Percentiles rank a stretch among this genome's conserved stretches.
phyloP scores from a whole-genome alignment of 2,329 filamentous ascomycete genomes.

The Simplicillium sp. region DNA sequence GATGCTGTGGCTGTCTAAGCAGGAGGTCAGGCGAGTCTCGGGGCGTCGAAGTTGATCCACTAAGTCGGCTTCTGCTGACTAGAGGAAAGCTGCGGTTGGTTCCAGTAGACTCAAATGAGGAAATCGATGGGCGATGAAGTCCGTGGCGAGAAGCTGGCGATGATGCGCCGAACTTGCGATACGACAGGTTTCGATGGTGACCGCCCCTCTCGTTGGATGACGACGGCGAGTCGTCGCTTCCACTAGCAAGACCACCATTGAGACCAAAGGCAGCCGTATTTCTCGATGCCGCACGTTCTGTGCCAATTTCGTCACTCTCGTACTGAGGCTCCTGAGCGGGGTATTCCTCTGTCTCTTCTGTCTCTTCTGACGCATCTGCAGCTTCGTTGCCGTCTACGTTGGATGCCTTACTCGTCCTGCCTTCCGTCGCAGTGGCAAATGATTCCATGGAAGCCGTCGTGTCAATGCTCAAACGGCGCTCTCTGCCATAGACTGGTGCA shows the following conservation, averaged over 20 bases:
- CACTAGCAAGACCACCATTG: not conserved
- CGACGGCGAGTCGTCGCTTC: slow-evolving; percentile 11
- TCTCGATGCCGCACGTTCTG: no score
- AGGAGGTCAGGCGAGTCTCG: slow-evolving; percentile 39
- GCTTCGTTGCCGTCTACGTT: slow-evolving; percentile 11
- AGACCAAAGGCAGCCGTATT: no score
- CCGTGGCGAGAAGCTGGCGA: slow-evolving; percentile 8
- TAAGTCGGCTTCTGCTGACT: slow-evolving; percentile 39
- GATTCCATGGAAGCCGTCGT: slow-evolving; percentile 43
- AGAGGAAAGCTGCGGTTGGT: slow-evolving; percentile 55
- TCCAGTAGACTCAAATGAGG: slow-evolving; percentile 47
- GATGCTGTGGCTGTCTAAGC: slow-evolving; percentile 15
- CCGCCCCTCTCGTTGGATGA: slow-evolving; percentile 5
- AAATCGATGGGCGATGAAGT: slow-evolving; percentile 44
- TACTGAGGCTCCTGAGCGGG: no score
- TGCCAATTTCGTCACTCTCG: no score
- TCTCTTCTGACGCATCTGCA: not conserved
- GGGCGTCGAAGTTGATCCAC: slow-evolving; percentile 36
- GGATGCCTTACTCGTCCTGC: slow-evolving; percentile 26
- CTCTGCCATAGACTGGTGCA: slow-evolving; percentile 26
- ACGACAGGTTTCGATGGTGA: slow-evolving; percentile 9
- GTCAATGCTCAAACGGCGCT: slow-evolving; percentile 35
- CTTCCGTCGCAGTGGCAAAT: slow-evolving; percentile 48
- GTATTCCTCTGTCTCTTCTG: not conserved
- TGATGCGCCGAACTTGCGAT: slow-evolving; percentile 1